phyloP scores from a whole-genome alignment of 805 yeast species.

The Suhomyces tanzawaensis region DNA sequence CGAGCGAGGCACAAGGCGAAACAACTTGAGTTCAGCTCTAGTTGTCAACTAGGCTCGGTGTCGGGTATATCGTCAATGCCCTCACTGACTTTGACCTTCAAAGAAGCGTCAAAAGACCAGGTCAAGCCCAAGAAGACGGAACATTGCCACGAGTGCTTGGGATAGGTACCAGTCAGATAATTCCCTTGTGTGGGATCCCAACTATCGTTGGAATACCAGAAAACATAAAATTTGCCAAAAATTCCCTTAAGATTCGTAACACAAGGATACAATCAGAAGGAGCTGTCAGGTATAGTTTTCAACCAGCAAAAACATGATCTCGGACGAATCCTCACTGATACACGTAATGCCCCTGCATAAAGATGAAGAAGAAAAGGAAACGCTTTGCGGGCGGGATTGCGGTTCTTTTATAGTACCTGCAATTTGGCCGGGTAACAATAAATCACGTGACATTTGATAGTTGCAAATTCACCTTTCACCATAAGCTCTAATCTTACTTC shows the following conservation, averaged over 20 bases:
- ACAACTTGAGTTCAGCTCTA: background rate
- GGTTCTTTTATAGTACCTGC: conserved; percentile 12
- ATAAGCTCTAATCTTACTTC: background rate
- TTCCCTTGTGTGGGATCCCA: too few relatives aligned
- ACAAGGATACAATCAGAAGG: conserved; percentile 50
- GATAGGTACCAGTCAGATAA: conserved; percentile 1
- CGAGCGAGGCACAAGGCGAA: conserved; percentile 52
- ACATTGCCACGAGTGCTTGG: too few relatives aligned
- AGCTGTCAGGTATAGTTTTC: conserved; percentile 98
- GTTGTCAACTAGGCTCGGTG: background rate
- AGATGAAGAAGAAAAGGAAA: conserved; percentile 59
- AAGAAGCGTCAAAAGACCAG: conserved; percentile 24
- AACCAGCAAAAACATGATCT: conserved; percentile 99
- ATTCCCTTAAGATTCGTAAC: conserved; percentile 62
- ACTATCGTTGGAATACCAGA: too few relatives aligned
- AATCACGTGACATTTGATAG: conserved; percentile 1
- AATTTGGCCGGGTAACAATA: conserved; percentile 3
- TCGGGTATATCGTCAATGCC: conserved; percentile 16
- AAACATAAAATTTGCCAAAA: conserved; percentile 56
- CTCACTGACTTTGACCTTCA: conserved; percentile 31
- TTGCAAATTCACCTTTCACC: background rate
- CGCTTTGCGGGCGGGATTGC: conserved; percentile 9
- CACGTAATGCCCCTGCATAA: conserved; percentile 99
- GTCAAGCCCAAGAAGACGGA: too few relatives aligned
- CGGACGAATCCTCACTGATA: conserved; percentile 99